phyloP scores from a whole-genome alignment of 177 flowering plant genomes.

The Vitis hybrid region DNA sequence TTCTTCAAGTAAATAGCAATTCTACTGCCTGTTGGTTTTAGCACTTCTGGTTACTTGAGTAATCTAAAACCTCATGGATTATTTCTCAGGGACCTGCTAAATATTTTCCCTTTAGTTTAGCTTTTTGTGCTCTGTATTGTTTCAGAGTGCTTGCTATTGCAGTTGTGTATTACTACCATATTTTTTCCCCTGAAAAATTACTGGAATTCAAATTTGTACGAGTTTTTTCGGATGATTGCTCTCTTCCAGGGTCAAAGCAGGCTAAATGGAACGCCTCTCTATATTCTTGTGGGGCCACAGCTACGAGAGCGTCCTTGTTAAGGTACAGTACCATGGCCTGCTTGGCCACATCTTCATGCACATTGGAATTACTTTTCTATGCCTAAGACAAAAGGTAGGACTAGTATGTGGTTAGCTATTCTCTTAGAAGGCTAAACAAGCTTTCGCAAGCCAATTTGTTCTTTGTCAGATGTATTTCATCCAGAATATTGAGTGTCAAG shows the following conservation, averaged over 20 bases:
- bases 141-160: neutral
- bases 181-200: neutral
- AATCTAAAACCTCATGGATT: neutral
- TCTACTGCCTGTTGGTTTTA: neutral
- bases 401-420: too few relatives aligned
- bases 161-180: neutral
- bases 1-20: neutral
- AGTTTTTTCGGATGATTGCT: neutral
- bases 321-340: constrained; percentile 24
- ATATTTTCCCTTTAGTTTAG: neutral
- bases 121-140: neutral
- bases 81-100: too few relatives aligned
- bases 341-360: too few relatives aligned
- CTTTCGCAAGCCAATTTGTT: too few relatives aligned
- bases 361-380: too few relatives aligned
- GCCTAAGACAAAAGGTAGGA: too few relatives aligned
- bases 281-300: constrained; percentile 79
- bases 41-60: neutral
- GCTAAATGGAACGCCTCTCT: constrained; percentile 68
- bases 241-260: constrained; percentile 47
- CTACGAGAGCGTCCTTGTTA: constrained; percentile 28
- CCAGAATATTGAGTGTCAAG: too few relatives aligned
- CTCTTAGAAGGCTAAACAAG: too few relatives aligned
- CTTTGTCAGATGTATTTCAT: too few relatives aligned
- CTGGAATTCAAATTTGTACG: neutral